Base-by-base conservation (phyloP, 768 basidiomycete species). In the Tylopilus intermedius region DNA sequence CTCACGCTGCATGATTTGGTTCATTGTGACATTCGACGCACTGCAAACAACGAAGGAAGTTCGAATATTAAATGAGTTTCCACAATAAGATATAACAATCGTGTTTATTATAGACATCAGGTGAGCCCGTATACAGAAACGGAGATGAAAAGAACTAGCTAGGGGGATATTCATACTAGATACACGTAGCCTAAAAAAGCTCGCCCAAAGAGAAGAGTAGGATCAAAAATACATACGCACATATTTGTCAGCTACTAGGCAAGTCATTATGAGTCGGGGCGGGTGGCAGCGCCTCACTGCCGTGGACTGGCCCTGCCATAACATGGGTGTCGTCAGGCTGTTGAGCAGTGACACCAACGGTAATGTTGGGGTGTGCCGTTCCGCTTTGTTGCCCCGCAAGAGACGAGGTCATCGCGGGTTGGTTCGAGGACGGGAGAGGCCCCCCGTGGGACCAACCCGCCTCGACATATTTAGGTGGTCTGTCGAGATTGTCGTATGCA, bases 391-490 rank as follows among this genome's bases (percentile, higher is more conserved):
- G 59, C 18, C 50, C 53, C 1, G 32, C 39, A 6, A 41, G 3
- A 0, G 32, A 27, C 6, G 51, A 18, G 5, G 21, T 27, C 29
- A 6, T 21, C 2, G 26, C 45, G 11, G 49, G 24, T 14, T 45
- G 56, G 18, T 51, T 50, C 22, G 4, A 7, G 4, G 42, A 39
- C 11, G 43, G 41, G 7, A 32, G 50, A 35, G 33, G 43, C 5
- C 22, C 39, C 5, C 48, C 42, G 7, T 45, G 55, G 11, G 49
- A 42, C 56, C 57, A 52, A 27, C 53, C 35, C 5, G 51, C 46
- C 21, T 73, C 73, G 0, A 61, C 35, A 57, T 80, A 80, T 49
- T 73, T 76, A 26, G 79, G 79, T 26, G 78, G 79, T 9, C 76
- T 69, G 29, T 77, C 78, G 11, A 62, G 45, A 13, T 56, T 62